Conservation (phyloP, 2,329 filamentous ascomycete species). For the Ambrosiella cleistominuta region DNA sequence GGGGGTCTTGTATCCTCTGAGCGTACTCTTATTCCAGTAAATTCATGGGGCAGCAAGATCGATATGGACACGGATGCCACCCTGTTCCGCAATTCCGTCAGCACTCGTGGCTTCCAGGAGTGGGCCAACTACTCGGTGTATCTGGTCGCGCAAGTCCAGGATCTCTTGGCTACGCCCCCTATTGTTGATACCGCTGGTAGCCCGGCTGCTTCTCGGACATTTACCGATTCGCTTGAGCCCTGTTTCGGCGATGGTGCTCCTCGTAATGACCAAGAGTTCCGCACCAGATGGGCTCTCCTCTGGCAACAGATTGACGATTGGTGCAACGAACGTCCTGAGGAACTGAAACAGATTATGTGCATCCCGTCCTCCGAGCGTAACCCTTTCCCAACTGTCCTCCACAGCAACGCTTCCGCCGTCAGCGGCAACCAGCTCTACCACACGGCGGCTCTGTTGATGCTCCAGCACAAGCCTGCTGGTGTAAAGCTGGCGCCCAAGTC, state of each 20-base stretch:
- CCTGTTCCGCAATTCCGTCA: constrained; percentile 20
- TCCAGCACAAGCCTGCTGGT: constrained; percentile 27
- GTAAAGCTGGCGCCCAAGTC: constrained; percentile 24
- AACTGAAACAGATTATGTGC: constrained; percentile 21
- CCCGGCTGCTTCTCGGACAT: background rate
- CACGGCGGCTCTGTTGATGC: constrained; percentile 32
- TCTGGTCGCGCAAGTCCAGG: constrained; percentile 27
- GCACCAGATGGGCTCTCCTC: constrained; percentile 22
- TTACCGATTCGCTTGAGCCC: constrained; percentile 5
- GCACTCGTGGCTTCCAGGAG: constrained; percentile 23
- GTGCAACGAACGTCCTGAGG: constrained; percentile 22
- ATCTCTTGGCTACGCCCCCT: constrained; percentile 20
- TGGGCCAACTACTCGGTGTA: constrained; percentile 35
- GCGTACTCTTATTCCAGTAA: constrained; percentile 30
- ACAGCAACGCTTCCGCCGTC: constrained; percentile 32
- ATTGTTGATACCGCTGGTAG: constrained; percentile 3
- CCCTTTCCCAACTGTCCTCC: constrained; percentile 31
- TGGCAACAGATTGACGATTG: constrained; percentile 25
- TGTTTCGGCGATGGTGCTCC: constrained; percentile 9
- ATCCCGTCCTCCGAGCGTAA: constrained; percentile 26
- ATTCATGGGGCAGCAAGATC: constrained; percentile 26
- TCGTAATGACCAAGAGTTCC: constrained; percentile 17
- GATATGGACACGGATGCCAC: constrained; percentile 19
- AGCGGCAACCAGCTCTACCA: constrained; percentile 38
- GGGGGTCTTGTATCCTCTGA: constrained; percentile 34